Base-by-base conservation (phyloP, 352 stramenopile species). In the Albugo candida region DNA sequence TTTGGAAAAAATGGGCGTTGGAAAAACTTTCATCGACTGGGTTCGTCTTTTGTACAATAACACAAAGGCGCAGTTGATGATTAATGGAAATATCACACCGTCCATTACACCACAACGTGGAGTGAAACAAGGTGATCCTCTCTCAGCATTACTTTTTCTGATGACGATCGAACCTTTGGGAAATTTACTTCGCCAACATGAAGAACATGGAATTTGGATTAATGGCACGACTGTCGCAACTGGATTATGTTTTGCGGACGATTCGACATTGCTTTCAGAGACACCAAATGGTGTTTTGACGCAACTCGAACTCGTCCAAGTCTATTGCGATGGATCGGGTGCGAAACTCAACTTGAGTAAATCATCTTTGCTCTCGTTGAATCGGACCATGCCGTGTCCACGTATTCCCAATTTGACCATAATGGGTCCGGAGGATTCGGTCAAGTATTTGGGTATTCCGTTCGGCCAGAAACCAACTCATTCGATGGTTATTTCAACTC, bases 191-290 rank as follows among this genome's bases (percentile, higher is more conserved):
- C 39, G 49, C 14, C 8, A 8, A 31, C 49, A 46, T 13, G 36
- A n/a, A n/a, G 40, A 54, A 11, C 24, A 31, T 31, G 24, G 24
- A 3, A 31, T 3, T 31, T 31, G 24, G 24, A 31, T 31, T 31
- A 8, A 31, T 31, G 8, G 24, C 24, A 31, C 3, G 3, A 31
- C 24, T 31, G 24, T 31, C 8, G 16, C 46, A 5, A 59, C 47
- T 5, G 45, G 48, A 12, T 13, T 56, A 16, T 55, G 46, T 46
- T 55, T 51, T 34, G 39, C 49, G 5, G 49, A 55, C 34, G 49
- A 55, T 31, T 51, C 49, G 14, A 55, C 42, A 5, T 6, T 55
- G 17, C 41, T 55, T 13, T 43, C 21, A 2, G 36, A 18, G 3
- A 47, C 41, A 21, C 39, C 45, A 16, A n/a, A 49, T 38, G 38